Evolutionary conservation across 331 rosid genomes (phyloP), one percentile per base, ranked within the genome.

Genomic region (Quercus tomentella): DNA sequence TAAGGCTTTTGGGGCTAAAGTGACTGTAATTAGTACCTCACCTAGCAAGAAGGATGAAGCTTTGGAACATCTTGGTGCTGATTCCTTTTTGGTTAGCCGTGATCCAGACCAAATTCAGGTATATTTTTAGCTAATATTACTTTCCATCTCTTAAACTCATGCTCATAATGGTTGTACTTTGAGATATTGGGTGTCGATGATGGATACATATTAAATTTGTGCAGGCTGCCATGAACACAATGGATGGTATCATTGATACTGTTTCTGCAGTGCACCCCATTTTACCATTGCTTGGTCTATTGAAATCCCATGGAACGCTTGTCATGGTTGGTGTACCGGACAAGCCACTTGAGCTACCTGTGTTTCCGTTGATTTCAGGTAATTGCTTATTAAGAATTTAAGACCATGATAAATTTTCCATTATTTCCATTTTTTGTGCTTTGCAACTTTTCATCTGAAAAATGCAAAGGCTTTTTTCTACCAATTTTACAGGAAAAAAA

Each of bases 211-310:
- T 75, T 1, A 56, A 62, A 18, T 30, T 28, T 33, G 31, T 26
- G 30, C 71, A 84, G 89, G 87, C 70, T 80, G 87, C 89, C 4
- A 66, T 49, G 74, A 82, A 82, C 60, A 85, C 88, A 23, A 62
- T 85, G 88, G 88, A 86, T 74, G 91, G 86, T 9, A 88, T 88
- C 28, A 79, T 85, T 60, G 91, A 85, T 74, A 88, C 89, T 1
- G 86, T 86, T 65, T 86, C 89, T 37, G 91, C 88, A 0, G 23
- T 51, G 14, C 89, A 88, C 55, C 76, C 89, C 4, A 18, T 88
- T 23, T 65, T 76, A 20, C 56, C 86, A 49, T 28, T 88, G 37
- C n/a, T 88, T 54, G 82, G 62, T 65, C 79, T 86, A 60, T 21
- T 88, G 55, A 88, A 86, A 74, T 12, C 79, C 30, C 37, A 18